phyloP scores from a whole-genome alignment of 306 rosid species.

The Psophocarpus tetragonolobus region DNA sequence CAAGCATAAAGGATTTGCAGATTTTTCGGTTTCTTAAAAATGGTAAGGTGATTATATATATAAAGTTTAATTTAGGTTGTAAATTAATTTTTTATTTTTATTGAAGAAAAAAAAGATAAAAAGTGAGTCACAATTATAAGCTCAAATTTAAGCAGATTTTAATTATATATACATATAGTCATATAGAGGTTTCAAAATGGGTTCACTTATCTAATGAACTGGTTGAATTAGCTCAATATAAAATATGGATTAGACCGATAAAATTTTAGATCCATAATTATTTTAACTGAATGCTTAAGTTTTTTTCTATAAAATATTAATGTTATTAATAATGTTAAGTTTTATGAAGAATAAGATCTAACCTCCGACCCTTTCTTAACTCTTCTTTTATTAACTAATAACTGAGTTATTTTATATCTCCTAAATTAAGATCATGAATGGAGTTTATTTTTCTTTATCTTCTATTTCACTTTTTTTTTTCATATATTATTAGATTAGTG shows the following conservation, averaged over 20 bases:
- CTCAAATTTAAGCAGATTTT: neutral
- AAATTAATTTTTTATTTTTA: neutral
- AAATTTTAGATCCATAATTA: too few relatives aligned
- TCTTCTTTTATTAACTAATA: too few relatives aligned
- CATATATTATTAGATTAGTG: neutral
- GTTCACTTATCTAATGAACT: neutral
- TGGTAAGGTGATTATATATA: slow-evolving; percentile 44
- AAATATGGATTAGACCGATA: neutral
- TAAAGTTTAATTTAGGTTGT: neutral
- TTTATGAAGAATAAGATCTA: too few relatives aligned
- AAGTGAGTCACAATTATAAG: neutral
- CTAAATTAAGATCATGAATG: neutral
- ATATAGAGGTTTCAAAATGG: neutral
- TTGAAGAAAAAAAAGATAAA: neutral
- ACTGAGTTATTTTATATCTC: too few relatives aligned
- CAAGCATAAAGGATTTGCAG: slow-evolving; percentile 68
- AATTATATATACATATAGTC: neutral
- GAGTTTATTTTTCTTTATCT: neutral
- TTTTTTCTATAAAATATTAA: too few relatives aligned
- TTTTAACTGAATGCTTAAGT: neutral
- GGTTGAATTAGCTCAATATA: neutral
- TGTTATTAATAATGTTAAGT: too few relatives aligned
- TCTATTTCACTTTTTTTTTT: neutral
- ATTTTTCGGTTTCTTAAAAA: slow-evolving; percentile 75
- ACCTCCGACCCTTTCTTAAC: too few relatives aligned